phyloP scores from a whole-genome alignment of 495 filamentous ascomycete species.

The Lophiotrema nucula region DNA sequence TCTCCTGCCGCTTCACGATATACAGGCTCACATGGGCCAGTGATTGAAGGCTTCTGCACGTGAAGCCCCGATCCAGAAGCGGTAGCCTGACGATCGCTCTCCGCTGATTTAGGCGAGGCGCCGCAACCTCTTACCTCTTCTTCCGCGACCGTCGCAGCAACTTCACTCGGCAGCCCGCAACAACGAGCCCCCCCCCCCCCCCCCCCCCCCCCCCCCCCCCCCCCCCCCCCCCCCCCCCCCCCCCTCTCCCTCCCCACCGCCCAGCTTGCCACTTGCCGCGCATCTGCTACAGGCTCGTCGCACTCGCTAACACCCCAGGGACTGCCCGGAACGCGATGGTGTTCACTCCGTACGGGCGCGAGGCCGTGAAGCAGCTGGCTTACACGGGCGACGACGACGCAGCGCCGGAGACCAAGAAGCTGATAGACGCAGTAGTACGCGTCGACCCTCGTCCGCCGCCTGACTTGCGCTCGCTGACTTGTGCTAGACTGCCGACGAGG shows the following conservation, averaged over 20 bases:
- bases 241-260: background rate
- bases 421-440: constrained; percentile 75
- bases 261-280: background rate
- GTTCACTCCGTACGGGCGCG: constrained; percentile 2
- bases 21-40: too few relatives aligned
- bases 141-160: background rate
- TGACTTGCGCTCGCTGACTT: background rate
- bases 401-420: constrained; percentile 69
- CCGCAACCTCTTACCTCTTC: background rate
- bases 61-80: too few relatives aligned
- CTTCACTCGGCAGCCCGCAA: too few relatives aligned
- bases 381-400: constrained; percentile 85
- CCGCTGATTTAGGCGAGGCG: background rate
- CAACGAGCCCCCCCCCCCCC: too few relatives aligned
- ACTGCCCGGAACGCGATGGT: background rate
- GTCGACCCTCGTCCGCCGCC: background rate
- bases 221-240: background rate
- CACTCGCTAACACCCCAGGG: background rate
- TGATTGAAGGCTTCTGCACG: too few relatives aligned
- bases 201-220: background rate
- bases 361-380: constrained; percentile 51
- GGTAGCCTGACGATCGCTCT: too few relatives aligned
- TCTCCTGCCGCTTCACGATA: too few relatives aligned
- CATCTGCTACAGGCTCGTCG: background rate
- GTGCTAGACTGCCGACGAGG: constrained; percentile 48